A percentile compares a stretch with the other conserved stretches of the same genome.
Conservation (phyloP, 2,329 filamentous ascomycete species). For the Hirsutella minnesotensis region DNA sequence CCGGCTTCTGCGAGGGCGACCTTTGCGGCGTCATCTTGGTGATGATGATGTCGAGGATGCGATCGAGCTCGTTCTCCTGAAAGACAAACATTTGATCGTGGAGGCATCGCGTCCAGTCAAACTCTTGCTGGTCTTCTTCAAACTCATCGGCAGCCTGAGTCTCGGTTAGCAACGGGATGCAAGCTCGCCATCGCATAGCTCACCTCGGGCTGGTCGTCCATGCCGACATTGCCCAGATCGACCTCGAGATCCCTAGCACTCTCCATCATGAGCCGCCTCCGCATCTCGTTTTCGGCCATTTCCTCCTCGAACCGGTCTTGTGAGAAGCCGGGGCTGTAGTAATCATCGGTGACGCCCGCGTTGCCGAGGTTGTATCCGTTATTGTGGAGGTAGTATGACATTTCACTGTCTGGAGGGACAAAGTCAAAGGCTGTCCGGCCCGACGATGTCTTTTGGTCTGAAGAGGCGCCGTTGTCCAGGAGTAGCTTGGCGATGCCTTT, state of each 20-base stretch:
- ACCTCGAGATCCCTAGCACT: conserved; percentile 95
- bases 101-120: conserved; percentile 87
- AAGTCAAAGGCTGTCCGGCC: conserved; percentile 94
- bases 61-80: conserved; percentile 83
- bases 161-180: conserved; percentile 10
- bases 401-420: conserved; percentile 87
- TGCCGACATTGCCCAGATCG: conserved; percentile 85
- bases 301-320: conserved; percentile 95
- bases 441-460: conserved; percentile 87
- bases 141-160: conserved; percentile 59
- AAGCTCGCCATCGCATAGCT: conserved; percentile 10
- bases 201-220: conserved; percentile 92
- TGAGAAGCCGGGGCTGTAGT: conserved; percentile 83
- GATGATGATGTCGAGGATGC: conserved; percentile 89
- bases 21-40: conserved; percentile 96
- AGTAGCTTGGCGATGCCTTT: conserved; percentile 90
- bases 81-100: conserved; percentile 99
- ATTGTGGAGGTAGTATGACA: conserved; percentile 88
- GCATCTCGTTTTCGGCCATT: conserved; percentile 91
- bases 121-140: conserved; percentile 83
- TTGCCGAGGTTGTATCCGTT: conserved; percentile 85
- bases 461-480: conserved; percentile 87
- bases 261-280: conserved; percentile 98
- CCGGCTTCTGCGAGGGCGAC: conserved; percentile 92
- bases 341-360: conserved; percentile 73